Conservation (phyloP, 2,329 filamentous ascomycete species). For the Botrytis galanthina region DNA sequence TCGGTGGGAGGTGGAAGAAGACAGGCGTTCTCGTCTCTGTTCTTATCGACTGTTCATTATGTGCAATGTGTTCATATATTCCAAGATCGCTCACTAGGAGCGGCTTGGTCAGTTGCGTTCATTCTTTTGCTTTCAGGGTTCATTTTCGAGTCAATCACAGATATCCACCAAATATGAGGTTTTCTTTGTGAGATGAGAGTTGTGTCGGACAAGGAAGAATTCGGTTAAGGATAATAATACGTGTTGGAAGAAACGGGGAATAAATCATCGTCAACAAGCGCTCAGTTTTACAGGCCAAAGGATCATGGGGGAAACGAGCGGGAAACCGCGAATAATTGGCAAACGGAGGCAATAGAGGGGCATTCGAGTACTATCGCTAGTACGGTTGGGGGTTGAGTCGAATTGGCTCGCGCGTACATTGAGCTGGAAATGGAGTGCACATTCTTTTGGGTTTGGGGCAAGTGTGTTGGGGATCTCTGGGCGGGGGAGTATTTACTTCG, state of each 20-base stretch:
- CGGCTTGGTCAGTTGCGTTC: background rate
- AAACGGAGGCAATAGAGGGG: background rate
- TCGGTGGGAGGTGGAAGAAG: background rate
- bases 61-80: background rate
- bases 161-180: background rate
- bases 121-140: background rate
- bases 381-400: background rate
- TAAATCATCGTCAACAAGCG: background rate
- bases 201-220: background rate
- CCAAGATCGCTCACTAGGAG: background rate
- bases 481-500: background rate
- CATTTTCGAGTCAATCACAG: background rate
- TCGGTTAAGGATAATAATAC: background rate
- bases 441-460: constrained; percentile 4
- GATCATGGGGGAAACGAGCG: background rate
- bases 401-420: background rate
- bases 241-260: background rate
- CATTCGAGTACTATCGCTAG: constrained; percentile 1
- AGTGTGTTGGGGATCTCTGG: background rate
- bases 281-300: background rate
- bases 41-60: background rate
- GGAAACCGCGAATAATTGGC: background rate
- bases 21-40: background rate
- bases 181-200: background rate
- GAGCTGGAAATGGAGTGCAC: background rate